Conservation (phyloP, 352 stramenopile genomes). For the Paralagenidium karlingii region DNA sequence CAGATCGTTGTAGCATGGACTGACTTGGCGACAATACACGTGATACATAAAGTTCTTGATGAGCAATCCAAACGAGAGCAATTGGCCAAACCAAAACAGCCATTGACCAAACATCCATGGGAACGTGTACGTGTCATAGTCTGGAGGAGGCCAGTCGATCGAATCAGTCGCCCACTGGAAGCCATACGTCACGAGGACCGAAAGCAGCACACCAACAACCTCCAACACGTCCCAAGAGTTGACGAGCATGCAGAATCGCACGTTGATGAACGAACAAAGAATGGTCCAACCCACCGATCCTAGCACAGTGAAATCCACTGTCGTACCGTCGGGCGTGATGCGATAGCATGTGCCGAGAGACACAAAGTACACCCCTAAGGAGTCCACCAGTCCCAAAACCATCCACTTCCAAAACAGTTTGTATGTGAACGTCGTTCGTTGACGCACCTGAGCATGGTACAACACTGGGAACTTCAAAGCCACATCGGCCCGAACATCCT, state of each 20-base stretch:
- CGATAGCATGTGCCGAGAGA: conserved; percentile 30
- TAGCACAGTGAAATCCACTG: conserved; percentile 49
- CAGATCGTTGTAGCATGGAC: conserved; percentile 55
- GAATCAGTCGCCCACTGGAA: conserved; percentile 59
- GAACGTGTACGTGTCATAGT: conserved; percentile 68
- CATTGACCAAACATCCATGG: conserved; percentile 54
- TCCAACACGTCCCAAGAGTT: conserved; percentile 70
- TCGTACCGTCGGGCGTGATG: conserved; percentile 41
- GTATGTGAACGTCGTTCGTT: conserved; percentile 60
- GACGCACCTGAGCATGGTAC: conserved; percentile 44
- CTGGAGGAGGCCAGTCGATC: conserved; percentile 29
- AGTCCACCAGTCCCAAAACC: conserved; percentile 57
- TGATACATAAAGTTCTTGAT: conserved; percentile 71
- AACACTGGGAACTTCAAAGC: conserved; percentile 47
- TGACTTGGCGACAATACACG: conserved; percentile 44
- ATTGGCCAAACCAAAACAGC: conserved; percentile 64
- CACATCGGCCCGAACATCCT: conserved; percentile 54
- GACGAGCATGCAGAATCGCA: conserved; percentile 65
- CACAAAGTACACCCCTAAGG: conserved; percentile 55
- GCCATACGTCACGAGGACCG: conserved; percentile 40
- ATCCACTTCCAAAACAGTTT: conserved; percentile 84
- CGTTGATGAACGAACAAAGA: conserved; percentile 65
- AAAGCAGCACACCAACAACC: conserved; percentile 31
- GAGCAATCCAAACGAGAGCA: conserved; percentile 44
- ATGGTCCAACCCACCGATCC: conserved; percentile 60